Conservation (phyloP, 306 rosid genomes). For the Geum urbanum region DNA sequence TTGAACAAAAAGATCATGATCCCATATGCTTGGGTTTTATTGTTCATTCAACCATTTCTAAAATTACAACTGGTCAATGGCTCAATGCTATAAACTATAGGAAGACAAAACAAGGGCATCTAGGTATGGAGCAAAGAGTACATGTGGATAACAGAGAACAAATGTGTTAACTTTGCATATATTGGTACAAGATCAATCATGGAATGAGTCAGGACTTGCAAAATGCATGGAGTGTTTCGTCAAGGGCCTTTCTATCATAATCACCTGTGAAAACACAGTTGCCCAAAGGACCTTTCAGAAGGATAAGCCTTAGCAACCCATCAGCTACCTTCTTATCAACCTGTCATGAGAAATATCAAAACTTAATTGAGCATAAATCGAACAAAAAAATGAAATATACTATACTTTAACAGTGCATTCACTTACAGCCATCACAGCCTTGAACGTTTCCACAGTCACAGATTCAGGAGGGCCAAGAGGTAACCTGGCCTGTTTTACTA, state of each 20-base stretch:
- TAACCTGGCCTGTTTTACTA: conserved; percentile 61
- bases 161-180: conserved; percentile 10
- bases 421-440: conserved; percentile 90
- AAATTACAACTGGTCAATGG: conserved; percentile 24
- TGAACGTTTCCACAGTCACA: conserved; percentile 80
- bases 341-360: conserved; percentile 41
- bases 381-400: background rate
- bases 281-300: conserved; percentile 85
- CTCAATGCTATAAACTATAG: conserved; percentile 18
- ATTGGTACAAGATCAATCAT: conserved; percentile 20
- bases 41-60: conserved; percentile 34
- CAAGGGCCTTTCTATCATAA: conserved; percentile 80
- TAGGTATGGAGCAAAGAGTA: conserved; percentile 18
- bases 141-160: conserved; percentile 6
- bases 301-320: conserved; percentile 81
- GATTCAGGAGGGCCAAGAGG: conserved; percentile 68
- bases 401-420: background rate
- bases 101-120: conserved; percentile 8
- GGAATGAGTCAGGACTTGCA: conserved; percentile 49
- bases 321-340: conserved; percentile 97
- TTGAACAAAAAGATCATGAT: background rate
- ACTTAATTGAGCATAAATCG: conserved; percentile 8
- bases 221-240: conserved; percentile 71
- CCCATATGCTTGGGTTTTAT: conserved; percentile 24
- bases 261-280: conserved; percentile 86